Conservation (phyloP, 306 rosid species). For the Trifolium repens region DNA sequence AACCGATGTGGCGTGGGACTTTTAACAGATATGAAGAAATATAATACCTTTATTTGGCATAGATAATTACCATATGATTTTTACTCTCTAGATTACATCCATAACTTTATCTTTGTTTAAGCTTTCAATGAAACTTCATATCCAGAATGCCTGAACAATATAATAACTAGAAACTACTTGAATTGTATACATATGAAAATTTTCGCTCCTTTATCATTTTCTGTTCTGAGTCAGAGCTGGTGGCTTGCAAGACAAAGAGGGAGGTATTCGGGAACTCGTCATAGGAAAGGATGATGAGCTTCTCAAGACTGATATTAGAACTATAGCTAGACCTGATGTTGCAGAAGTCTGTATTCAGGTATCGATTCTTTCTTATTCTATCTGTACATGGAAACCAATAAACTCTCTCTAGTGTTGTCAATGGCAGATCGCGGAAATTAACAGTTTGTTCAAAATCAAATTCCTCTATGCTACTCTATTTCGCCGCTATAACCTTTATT, state of each 20-base stretch:
- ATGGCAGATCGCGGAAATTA: background rate
- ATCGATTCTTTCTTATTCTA: background rate
- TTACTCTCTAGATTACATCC: background rate
- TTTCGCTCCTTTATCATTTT: background rate
- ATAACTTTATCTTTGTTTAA: too few species aligned
- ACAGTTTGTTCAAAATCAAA: background rate
- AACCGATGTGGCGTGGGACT: too few species aligned
- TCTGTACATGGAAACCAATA: background rate
- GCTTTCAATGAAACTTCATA: too few species aligned
- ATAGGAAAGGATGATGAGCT: slow-evolving; percentile 92
- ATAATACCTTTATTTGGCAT: background rate
- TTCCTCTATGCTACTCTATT: background rate
- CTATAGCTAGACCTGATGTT: slow-evolving; percentile 83
- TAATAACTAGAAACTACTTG: background rate
- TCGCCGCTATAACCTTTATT: background rate
- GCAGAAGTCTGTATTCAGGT: slow-evolving; percentile 98
- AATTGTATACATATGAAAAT: background rate
- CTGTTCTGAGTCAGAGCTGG: slow-evolving; percentile 70
- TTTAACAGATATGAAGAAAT: background rate
- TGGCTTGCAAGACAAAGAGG: slow-evolving; percentile 91
- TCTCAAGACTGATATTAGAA: slow-evolving; percentile 80
- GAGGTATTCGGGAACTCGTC: slow-evolving; percentile 80
- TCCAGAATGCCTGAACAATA: too few species aligned
- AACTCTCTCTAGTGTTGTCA: background rate
- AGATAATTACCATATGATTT: background rate